Evolutionary conservation across 2,329 filamentous ascomycete genomes (phyloP).

Genomic region (Colletotrichum sp.): DNA sequence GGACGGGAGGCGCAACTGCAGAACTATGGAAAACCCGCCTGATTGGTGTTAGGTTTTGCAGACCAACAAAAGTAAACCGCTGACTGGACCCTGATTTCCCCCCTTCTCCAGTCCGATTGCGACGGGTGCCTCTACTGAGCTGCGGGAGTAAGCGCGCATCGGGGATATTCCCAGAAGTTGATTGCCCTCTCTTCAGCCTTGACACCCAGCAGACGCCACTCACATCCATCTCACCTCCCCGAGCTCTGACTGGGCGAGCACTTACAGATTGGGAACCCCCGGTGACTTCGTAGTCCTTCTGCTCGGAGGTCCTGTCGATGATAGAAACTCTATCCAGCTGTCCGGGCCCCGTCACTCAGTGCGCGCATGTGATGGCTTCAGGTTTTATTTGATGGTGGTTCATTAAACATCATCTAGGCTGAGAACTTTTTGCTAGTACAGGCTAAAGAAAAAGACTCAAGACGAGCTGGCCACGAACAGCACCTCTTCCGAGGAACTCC

Average conservation of each 20-base stretch:
- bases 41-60: background rate
- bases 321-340: background rate
- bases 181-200: background rate
- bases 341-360: background rate
- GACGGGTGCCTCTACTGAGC: background rate
- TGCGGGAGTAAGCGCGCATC: background rate
- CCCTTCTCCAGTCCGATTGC: background rate
- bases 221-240: background rate
- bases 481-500: background rate
- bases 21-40: background rate
- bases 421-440: slow-evolving; percentile 11
- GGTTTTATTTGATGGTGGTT: background rate
- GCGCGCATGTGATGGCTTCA: background rate
- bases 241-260: background rate
- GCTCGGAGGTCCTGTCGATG: background rate
- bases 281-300: background rate
- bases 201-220: background rate
- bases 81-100: background rate
- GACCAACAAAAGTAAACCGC: background rate
- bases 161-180: background rate
- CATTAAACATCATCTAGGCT: slow-evolving; percentile 16
- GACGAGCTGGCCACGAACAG: background rate
- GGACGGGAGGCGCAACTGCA: background rate
- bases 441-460: background rate
- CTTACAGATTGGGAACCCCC: background rate